A percentile compares a stretch with the other conserved stretches of the same genome.
Evolutionary conservation across 768 basidiomycete species (phyloP).

Genomic region (Trametes elegans): DNA sequence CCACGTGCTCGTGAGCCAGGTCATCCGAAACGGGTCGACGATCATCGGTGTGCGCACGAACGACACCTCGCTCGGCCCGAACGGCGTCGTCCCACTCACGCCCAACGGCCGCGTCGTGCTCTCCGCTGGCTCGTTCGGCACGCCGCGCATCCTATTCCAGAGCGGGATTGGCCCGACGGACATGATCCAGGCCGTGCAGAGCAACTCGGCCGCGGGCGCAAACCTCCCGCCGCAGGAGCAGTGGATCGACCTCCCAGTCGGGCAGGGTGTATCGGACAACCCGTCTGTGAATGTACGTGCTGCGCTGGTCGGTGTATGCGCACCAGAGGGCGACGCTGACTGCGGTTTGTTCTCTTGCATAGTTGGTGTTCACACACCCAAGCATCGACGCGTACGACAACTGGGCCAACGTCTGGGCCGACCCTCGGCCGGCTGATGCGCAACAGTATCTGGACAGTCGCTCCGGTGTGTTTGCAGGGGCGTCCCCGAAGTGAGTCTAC

Average conservation of each 20-base stretch:
- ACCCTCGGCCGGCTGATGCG: conserved; percentile 54
- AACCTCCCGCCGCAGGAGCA: conserved; percentile 46
- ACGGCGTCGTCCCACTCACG: conserved; percentile 54
- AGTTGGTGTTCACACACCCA: conserved; percentile 66
- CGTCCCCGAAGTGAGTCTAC: conserved; percentile 47
- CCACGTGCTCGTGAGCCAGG: conserved; percentile 47
- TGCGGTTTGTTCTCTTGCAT: too few species aligned
- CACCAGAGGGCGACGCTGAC: neutral
- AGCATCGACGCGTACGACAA: conserved; percentile 63
- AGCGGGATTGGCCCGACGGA: conserved; percentile 62
- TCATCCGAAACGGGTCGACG: conserved; percentile 53
- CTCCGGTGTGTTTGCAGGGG: conserved; percentile 54
- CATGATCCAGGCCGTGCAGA: conserved; percentile 50
- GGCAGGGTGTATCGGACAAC: conserved; percentile 56
- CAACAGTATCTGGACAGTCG: conserved; percentile 50
- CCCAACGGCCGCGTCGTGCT: conserved; percentile 59
- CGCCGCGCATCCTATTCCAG: conserved; percentile 55
- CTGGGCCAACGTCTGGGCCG: conserved; percentile 56
- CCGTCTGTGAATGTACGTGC: conserved; percentile 57
- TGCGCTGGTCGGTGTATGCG: neutral
- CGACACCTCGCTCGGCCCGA: conserved; percentile 52
- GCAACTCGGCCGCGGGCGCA: conserved; percentile 43
- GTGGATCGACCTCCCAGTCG: conserved; percentile 62
- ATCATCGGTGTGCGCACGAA: conserved; percentile 63
- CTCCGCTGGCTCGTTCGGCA: conserved; percentile 55